Evolutionary conservation across 1,284 basidiomycete species (phyloP), one percentile per base, ranked within the genome.

Genomic region (Leccinum fallax): DNA sequence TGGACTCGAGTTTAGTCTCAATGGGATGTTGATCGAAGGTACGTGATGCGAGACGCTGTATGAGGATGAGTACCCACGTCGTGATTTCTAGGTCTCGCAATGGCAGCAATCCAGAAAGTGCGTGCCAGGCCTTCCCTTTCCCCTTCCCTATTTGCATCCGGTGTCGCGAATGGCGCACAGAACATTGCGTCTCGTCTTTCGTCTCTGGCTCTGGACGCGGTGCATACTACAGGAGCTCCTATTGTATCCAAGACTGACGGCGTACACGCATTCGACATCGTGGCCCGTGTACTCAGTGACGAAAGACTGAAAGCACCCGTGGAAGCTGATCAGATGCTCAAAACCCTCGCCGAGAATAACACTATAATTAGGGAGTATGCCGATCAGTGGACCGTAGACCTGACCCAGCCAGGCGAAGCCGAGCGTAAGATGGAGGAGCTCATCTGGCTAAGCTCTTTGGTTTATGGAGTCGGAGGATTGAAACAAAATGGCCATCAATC

Each of bases 371-470:
- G n/a, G 21, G 63, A 62, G 21, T 46, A 74, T 51, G 61, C 61
- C 13, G 65, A 65, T n/a, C 26, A 61, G n/a, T 77, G 75, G 74
- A 71, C 64, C 0, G 5, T 76, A 2, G 62, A 74, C 40, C 19
- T 65, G 36, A 60, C 48, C 48, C 61, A 66, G 15, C 70, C 78
- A 1, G 72, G 72, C 15, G 77, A 78, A 55, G 63, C 79, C 28
- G 76, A 78, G 53, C 68, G 74, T 8, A 83, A 83, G 64, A 74
- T 84, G 54, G 80, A 83, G 61, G 84, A 85, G 62, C 63, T 84
- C 3, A 65, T 73, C 15, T 84, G 82, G 79, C 65, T 75, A n/a
- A 76, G 75, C 55, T 68, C 71, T 1, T 58, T 83, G 15, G 61
- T 83, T 28, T 85, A 83, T 60, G 80, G 76, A 4, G 66, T 80